Base-by-base conservation (phyloP, 2,329 filamentous ascomycete species). In the Byssothecium circinans region DNA sequence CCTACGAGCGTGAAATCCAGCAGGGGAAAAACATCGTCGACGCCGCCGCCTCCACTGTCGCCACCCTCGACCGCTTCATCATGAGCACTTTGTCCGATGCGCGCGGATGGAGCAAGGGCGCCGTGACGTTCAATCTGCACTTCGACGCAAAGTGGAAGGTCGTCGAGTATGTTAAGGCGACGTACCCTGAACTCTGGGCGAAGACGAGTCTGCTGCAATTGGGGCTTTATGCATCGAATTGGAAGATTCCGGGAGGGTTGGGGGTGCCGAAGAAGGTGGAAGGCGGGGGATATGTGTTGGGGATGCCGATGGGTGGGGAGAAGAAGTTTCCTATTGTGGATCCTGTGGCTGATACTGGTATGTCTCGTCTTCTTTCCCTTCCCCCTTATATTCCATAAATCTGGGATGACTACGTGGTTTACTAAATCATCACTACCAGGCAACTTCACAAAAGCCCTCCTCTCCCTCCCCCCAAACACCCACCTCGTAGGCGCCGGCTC, bases 101-200 rank as follows among this genome's bases (percentile, higher is more conserved):
- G 3, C 50, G 44, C 17, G 53, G 51, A 12, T 60, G 70, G 19
- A 68, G 64, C 6, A 50, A 58, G 1, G 74, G 74, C 1, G 66
- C 65, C 34, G 53, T 43, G 20, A 58, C 20, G 54, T 74, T 56
- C 29, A 58, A 63, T 1, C 65, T 71, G 2, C 74, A 78, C 47
- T 75, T 75, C 42, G 73, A 72, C n/a, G 59, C 52, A 34, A 78
- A 78, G 56, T 64, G 65, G 37, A 50, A 52, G 4, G 63, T 72
- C 2, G 73, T 75, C 45, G 59, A 64, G 17, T 71, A 69, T 34
- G 70, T 76, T 51, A 69, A 67, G 27, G 45, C 57, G 1, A 57
- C 70, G 22, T 55, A 61, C 33, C 61, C 61, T 10, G 53, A 56
- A 20, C 41, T 67, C 30, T 57, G 48, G 27, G 53, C 45, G 6